A percentile compares a stretch with the other conserved stretches of the same genome.
phyloP scores from a whole-genome alignment of 2,329 filamentous ascomycete species.

The Aspergillus brasiliensis region DNA sequence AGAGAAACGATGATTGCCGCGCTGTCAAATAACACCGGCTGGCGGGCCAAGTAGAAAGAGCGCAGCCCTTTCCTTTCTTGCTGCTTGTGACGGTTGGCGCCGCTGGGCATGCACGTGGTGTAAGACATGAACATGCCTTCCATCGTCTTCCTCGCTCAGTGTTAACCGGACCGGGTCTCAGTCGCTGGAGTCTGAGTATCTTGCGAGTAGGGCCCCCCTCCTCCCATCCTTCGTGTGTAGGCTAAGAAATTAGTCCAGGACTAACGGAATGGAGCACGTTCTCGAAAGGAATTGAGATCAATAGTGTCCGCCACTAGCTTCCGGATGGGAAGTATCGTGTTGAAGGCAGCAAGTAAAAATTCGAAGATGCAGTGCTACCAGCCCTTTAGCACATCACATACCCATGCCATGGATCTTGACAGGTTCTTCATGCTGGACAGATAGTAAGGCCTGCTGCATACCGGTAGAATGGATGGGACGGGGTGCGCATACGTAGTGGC shows the following conservation, averaged over 20 bases:
- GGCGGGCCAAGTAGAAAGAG: background rate
- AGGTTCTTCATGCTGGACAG: background rate
- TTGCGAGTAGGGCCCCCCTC: background rate
- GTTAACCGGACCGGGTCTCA: background rate
- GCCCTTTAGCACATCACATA: background rate
- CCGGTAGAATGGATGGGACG: background rate
- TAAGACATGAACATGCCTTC: slow-evolving; percentile 1
- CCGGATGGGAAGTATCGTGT: background rate
- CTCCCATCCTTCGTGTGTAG: background rate
- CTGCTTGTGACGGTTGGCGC: background rate
- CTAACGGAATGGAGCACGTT: slow-evolving; percentile 1
- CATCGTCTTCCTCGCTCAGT: background rate
- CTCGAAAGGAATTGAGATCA: background rate
- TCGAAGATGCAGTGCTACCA: background rate
- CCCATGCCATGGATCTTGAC: background rate
- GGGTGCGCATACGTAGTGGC: background rate
- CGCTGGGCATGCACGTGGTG: slow-evolving; percentile 1
- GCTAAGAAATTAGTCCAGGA: slow-evolving; percentile 3
- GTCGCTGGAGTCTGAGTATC: background rate
- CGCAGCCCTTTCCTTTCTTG: background rate
- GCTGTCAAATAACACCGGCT: background rate
- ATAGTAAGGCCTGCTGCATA: background rate
- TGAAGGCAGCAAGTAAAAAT: background rate
- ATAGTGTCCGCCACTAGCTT: slow-evolving; percentile 7
- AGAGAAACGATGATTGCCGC: background rate